Evolutionary conservation across 1,284 basidiomycete genomes (phyloP).

Genomic region (Kwoniella shivajii): DNA sequence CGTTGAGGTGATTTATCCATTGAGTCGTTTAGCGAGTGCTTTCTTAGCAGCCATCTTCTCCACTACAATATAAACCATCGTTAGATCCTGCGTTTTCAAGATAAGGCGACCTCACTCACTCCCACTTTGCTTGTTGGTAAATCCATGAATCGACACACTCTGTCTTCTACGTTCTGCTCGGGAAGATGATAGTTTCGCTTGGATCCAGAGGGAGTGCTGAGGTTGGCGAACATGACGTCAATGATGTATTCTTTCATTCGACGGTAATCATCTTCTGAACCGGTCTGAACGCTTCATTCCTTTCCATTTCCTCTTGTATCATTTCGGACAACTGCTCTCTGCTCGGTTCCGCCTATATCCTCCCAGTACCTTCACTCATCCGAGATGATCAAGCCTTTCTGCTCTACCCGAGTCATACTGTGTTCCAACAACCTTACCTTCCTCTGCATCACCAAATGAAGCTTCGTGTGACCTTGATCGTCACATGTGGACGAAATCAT

Average conservation of each 20-base stretch:
- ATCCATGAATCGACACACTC: conserved; percentile 3
- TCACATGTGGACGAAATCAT: background rate
- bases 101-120: conserved; percentile 18
- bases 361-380: too few relatives aligned
- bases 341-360: too few relatives aligned
- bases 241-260: too few relatives aligned
- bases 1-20: conserved; percentile 5
- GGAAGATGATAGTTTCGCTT: conserved; percentile 19
- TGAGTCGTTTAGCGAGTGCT: conserved; percentile 20
- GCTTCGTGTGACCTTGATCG: background rate
- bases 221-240: background rate
- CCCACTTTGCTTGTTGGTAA: conserved; percentile 23
- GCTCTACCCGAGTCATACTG: background rate
- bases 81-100: background rate
- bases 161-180: conserved; percentile 15
- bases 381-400: background rate
- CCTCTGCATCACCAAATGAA: background rate
- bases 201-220: conserved; percentile 17
- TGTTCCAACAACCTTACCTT: background rate
- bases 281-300: too few relatives aligned
- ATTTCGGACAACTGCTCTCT: too few relatives aligned
- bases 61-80: conserved; percentile 20
- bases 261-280: too few relatives aligned
- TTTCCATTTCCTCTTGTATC: too few relatives aligned
- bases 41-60: conserved; percentile 28